Evolutionary conservation across 768 basidiomycete genomes (phyloP).

Genomic region (Boletus barrowsii): DNA sequence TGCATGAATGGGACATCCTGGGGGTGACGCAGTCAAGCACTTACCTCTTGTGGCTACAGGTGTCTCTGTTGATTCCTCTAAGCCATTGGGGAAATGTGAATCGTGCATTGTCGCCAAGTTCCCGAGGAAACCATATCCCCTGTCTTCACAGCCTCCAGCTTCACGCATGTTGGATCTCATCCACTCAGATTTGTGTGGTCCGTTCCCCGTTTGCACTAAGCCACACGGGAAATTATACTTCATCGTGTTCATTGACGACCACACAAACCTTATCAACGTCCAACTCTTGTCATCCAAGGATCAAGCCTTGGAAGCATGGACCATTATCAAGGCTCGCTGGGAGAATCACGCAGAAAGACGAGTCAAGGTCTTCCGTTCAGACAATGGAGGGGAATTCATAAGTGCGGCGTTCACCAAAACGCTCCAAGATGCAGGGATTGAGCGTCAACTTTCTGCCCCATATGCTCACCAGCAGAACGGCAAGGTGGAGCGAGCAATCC

Average conservation of each 20-base stretch:
- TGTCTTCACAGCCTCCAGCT: not conserved
- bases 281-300: not conserved
- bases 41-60: not conserved
- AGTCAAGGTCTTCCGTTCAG: too few species aligned
- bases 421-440: too few species aligned
- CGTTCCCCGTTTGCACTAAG: slow-evolving; percentile 13
- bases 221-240: slow-evolving; percentile 17
- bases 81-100: not conserved
- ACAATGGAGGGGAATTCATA: too few species aligned
- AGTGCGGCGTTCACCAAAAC: too few species aligned
- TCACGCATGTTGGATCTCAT: slow-evolving; percentile 16
- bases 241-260: slow-evolving; percentile 16
- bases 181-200: slow-evolving; percentile 28
- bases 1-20: not conserved
- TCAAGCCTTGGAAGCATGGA: not conserved
- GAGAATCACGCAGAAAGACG: not conserved
- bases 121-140: not conserved
- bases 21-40: not conserved
- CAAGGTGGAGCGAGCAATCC: not conserved
- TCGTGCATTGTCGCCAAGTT: not conserved
- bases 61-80: accelerated
- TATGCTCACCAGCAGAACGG: too few species aligned
- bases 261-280: not conserved
- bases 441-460: too few species aligned
- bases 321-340: not conserved